Evolutionary conservation across 371 early-diverging fungal genomes (phyloP).

Genomic region (Syncephalastrum contaminatum): DNA sequence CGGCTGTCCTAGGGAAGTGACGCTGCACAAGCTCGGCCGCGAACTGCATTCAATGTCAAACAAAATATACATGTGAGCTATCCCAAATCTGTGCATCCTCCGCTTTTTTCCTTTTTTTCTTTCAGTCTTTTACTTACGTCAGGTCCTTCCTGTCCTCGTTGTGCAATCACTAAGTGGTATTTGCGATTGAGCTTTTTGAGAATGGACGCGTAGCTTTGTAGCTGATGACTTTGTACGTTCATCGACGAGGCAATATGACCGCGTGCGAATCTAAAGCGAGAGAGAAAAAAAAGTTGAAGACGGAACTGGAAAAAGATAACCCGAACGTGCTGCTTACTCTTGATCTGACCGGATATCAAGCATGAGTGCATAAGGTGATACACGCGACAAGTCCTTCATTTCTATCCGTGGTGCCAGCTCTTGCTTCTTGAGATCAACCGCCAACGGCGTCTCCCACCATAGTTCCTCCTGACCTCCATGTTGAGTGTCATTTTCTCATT

Average conservation of each 20-base stretch:
- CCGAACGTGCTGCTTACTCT: constrained; percentile 42
- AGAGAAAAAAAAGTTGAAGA: not conserved
- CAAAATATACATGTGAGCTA: not conserved
- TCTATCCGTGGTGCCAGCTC: constrained; percentile 63
- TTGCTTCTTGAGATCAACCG: constrained; percentile 50
- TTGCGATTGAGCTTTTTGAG: constrained; percentile 57
- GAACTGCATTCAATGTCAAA: constrained; percentile 31
- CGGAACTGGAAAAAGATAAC: too few species aligned
- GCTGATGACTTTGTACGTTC: constrained; percentile 48
- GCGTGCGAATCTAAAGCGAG: constrained; percentile 41
- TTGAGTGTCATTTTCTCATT: not conserved
- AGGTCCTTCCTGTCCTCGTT: constrained; percentile 47
- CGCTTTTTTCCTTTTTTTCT: not conserved
- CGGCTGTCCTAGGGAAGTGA: constrained; percentile 49
- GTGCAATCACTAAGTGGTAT: constrained; percentile 57
- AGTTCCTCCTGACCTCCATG: not conserved
- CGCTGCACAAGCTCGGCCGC: constrained; percentile 51
- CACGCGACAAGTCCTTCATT: constrained; percentile 47
- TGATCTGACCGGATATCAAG: constrained; percentile 62
- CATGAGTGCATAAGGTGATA: constrained; percentile 52
- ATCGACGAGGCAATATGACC: constrained; percentile 63
- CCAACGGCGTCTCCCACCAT: constrained; percentile 63
- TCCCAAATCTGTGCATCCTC: not conserved
- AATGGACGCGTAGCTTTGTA: constrained; percentile 46
- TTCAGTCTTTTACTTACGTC: constrained; percentile 41